Percentiles rank a stretch among this genome's conserved stretches.
Conservation (phyloP, 495 filamentous ascomycete species). For the Aspergillus olivimuriae region DNA sequence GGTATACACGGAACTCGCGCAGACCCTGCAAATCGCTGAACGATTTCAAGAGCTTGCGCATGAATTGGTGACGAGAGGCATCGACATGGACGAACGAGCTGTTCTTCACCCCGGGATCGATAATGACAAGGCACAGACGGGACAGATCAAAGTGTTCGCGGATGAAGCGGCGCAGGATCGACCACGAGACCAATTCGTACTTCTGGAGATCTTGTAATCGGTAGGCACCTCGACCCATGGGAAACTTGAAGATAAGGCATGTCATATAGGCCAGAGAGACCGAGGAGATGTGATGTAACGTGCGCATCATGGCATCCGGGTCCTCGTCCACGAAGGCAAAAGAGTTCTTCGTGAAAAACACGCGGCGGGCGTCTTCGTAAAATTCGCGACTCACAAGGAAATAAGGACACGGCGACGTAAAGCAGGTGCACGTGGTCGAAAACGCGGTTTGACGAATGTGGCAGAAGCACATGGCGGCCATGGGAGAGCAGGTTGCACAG, state of each 20-base stretch:
- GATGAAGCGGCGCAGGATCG: conserved; percentile 21
- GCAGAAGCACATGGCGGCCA: conserved; percentile 19
- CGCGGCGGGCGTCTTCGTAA: conserved; percentile 15
- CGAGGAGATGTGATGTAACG: conserved; percentile 12
- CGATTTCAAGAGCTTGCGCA: conserved; percentile 12
- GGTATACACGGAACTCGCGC: conserved; percentile 13
- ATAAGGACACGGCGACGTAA: conserved; percentile 21
- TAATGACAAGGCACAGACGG: conserved; percentile 12
- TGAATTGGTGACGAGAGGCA: too few species aligned
- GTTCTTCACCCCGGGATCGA: conserved; percentile 14
- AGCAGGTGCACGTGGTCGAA: conserved; percentile 20
- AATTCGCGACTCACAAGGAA: conserved; percentile 21
- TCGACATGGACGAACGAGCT: too few species aligned
- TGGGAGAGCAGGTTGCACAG: conserved; percentile 19
- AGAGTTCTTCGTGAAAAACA: conserved; percentile 20
- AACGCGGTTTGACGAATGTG: conserved; percentile 14
- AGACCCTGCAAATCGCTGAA: conserved; percentile 14
- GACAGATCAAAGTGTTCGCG: conserved; percentile 20
- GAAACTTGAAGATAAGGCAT: conserved; percentile 17
- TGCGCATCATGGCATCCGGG: conserved; percentile 15
- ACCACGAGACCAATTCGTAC: conserved; percentile 13
- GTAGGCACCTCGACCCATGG: conserved; percentile 2
- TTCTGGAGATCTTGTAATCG: conserved; percentile 9
- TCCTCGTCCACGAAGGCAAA: conserved; percentile 20
- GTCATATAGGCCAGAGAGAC: conserved; percentile 15